Base-by-base conservation (phyloP, 768 basidiomycete genomes). In the Kwoniella pini region DNA sequence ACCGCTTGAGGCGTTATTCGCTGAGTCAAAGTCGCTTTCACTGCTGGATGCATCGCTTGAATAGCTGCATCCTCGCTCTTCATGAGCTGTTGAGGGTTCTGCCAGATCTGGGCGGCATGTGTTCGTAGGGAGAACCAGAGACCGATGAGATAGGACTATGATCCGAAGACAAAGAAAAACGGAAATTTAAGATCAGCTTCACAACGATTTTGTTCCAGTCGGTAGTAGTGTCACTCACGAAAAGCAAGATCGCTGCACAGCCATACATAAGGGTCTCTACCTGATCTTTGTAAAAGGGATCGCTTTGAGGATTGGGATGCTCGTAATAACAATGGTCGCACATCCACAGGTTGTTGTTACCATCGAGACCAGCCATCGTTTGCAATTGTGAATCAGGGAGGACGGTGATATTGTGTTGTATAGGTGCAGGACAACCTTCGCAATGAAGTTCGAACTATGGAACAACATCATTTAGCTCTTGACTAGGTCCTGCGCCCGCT, bases 41-140 rank as follows among this genome's bases (percentile, higher is more conserved):
- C 67, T 7, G 78, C 70, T 5, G 78, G 76, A 53, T 77, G 74
- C 27, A 77, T 57, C 11, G 58, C 65, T 24, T 65, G 67, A 50
- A 62, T 42, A 11, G 64, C 71, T 9, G 57, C 62, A 38, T 80
- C 77, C 19, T 79, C 79, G 6, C 65, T 60, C 39, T 77, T 77
- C 68, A 79, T 75, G 10, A 78, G 65, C 33, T 77, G 77, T 63
- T 80, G 92, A 2, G 94, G 94, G 75, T 98, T 97, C 76, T 98
- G 93, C 96, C 96, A 99, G 68, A 99, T 99, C 76, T 98, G 96
- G 13, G 89, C 87, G 6, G 96, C 96, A 75, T 99, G 96, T 1
- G 96, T 99, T 46, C 91, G 88, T 17, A 99, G 85, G 38, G 96
- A 97, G 82, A 99, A 99, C 96, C 96, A 98, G 0, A 98, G 82